Evolutionary conservation across 352 stramenopile genomes (phyloP), one percentile per base, ranked within the genome.

Genomic region (Elongisporangium prolatum): DNA sequence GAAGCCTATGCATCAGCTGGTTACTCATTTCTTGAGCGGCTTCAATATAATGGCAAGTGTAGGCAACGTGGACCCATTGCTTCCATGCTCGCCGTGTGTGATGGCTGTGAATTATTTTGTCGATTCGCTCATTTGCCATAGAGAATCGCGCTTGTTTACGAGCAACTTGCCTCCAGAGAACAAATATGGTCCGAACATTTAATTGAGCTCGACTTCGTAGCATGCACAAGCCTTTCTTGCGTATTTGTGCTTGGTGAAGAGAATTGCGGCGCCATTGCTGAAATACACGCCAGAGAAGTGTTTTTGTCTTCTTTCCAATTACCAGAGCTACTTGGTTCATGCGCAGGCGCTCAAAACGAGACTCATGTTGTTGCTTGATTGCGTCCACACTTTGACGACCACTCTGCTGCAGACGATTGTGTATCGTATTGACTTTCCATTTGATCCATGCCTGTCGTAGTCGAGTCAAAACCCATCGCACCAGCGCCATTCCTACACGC

Each of bases 401-500:
- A 9, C 34, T 57, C 14, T 55, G 55, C 10, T 55, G n/a, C 16
- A 70, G 40, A 20, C 57, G 59, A 1, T 63, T 21, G 21, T 59
- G 48, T 3, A 62, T 18, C 0, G 61, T 48, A 3, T 44, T 49
- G 1, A 59, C 28, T 9, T 50, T 38, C 80, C 75, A 89, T 25
- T 75, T 69, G 14, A 44, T 58, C 80, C 80, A 89, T 34, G 56
- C 68, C 16, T 60, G 61, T 13, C 58, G 50, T 18, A 86, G 17
- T 17, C 70, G 65, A 2, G 59, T 59, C 10, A 61, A 51, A 24
- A 68, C 75, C 77, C 77, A 85, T 24, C 40, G 24, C 7, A 71
- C 56, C 16, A 78, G 24, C 47, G 65, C 70, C 1, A 50, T 51
- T 13, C 71, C 52, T 3, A 76, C 59, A 24, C 61, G 61, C 8